These are phyloP conservation scores for Glomus cerebriforme DNA, from an alignment of 192 early-diverging fungal species.

Conservation along the genomic window DNA sequence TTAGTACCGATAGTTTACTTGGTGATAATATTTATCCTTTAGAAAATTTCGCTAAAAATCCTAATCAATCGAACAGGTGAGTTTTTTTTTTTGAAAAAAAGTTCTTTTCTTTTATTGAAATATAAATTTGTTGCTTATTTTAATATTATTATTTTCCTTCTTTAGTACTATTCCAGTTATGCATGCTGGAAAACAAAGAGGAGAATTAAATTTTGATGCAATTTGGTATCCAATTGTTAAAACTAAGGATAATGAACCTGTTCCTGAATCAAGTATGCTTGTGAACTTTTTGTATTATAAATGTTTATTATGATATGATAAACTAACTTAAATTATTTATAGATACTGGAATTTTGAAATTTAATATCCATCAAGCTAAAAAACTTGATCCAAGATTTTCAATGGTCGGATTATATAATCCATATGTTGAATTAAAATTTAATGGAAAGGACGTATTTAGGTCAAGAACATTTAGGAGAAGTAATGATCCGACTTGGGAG, in stretches of 20 bases:
- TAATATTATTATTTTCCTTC: not conserved
- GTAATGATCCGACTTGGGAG: constrained; percentile 46
- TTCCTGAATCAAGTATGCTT: constrained; percentile 52
- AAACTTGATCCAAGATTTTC: constrained; percentile 56
- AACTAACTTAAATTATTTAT: constrained; percentile 29
- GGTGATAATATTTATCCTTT: constrained; percentile 58
- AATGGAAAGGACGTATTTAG: constrained; percentile 50
- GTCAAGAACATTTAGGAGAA: constrained; percentile 72
- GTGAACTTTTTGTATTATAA: too few relatives aligned
- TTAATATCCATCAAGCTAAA: constrained; percentile 68
- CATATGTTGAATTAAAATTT: constrained; percentile 58
- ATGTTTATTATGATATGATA: too few relatives aligned
- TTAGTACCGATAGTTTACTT: constrained; percentile 68
- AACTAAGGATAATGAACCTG: constrained; percentile 40
- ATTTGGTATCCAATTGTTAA: constrained; percentile 44
- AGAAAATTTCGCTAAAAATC: constrained; percentile 44
- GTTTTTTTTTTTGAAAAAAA: constrained; percentile 31
- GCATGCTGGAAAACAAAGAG: constrained; percentile 45
- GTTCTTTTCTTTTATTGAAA: not conserved
- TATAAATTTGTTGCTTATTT: not conserved
- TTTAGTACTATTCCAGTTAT: constrained; percentile 33
- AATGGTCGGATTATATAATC: constrained; percentile 43
- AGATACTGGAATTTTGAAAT: constrained; percentile 69
- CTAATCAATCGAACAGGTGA: constrained; percentile 48
- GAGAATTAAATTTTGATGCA: constrained; percentile 42